phyloP scores from a whole-genome alignment of 169 alveolate genomes.

The Sarcocystis neurona region DNA sequence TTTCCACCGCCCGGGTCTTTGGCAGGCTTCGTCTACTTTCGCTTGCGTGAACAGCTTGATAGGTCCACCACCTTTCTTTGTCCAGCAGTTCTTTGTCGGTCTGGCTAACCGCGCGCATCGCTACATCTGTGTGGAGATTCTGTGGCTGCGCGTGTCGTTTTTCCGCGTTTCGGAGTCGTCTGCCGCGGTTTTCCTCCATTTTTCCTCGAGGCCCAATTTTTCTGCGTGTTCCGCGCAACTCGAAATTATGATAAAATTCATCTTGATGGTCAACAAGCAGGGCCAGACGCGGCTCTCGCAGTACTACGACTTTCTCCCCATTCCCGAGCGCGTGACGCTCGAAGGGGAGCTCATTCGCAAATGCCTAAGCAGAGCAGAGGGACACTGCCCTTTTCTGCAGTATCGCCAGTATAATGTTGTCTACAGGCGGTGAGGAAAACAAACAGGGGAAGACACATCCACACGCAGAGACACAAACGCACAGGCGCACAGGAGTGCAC shows the following conservation, averaged over 20 bases:
- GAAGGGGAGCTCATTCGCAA: conserved; percentile 98
- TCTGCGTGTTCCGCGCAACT: neutral
- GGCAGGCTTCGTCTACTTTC: no score
- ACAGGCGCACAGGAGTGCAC: neutral
- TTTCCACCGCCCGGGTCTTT: no score
- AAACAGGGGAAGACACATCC: no score
- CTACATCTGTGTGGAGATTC: no score
- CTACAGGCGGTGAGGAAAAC: conserved; percentile 73
- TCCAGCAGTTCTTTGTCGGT: no score
- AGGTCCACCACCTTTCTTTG: no score
- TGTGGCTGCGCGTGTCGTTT: no score
- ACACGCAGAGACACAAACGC: neutral
- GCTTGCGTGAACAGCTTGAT: no score
- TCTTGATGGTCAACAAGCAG: conserved; percentile 96
- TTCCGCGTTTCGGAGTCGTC: neutral
- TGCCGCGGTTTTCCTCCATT: neutral
- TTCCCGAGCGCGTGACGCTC: conserved; percentile 91
- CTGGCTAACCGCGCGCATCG: no score
- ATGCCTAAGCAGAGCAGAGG: conserved; percentile 94
- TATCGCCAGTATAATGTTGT: conserved; percentile 94
- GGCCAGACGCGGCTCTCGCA: conserved; percentile 96
- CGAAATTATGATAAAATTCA: conserved; percentile 94
- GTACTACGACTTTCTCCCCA: conserved; percentile 77
- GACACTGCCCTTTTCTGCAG: conserved; percentile 95
- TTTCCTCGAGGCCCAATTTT: neutral